Conservation (phyloP, 345 rosid genomes). For the Sonneratia alba region DNA sequence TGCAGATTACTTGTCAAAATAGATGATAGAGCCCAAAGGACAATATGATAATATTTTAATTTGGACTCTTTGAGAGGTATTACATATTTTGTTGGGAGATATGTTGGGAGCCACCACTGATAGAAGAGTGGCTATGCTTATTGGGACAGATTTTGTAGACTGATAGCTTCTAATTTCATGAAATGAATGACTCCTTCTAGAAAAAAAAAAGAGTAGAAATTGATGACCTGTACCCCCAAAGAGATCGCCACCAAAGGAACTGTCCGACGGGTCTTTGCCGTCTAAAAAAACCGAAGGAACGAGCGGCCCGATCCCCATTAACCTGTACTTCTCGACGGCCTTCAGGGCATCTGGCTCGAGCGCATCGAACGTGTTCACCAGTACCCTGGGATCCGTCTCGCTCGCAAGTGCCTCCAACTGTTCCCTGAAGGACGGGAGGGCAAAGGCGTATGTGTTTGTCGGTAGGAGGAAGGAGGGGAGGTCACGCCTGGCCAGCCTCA, state of each 20-base stretch:
- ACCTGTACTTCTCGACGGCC: constrained; percentile 13
- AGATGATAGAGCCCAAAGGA: no score
- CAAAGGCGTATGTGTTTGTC: constrained; percentile 7
- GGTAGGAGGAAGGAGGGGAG: constrained; percentile 44
- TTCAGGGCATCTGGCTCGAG: constrained; percentile 43
- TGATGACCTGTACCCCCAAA: constrained; percentile 7
- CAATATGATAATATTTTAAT: no score
- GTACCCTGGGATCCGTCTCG: constrained; percentile 28
- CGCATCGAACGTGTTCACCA: constrained; percentile 51
- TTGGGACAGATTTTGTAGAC: no score
- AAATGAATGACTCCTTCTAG: no score
- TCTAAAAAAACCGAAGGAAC: constrained; percentile 27
- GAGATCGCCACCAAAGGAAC: constrained; percentile 25
- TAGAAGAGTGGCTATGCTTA: no score
- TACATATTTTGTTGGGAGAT: no score
- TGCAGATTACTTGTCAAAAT: no score
- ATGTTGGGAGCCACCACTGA: no score
- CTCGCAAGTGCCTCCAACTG: constrained; percentile 23
- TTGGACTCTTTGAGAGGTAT: no score
- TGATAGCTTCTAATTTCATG: no score
- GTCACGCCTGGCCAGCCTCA: constrained; percentile 19
- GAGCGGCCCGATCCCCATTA: constrained; percentile 42
- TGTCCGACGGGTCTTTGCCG: constrained; percentile 14
- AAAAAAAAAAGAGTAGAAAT: no score
- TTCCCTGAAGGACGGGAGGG: constrained; percentile 7